Evolutionary conservation across 257 asterid species (phyloP).

Genomic region (Fraxinus pennsylvanica): DNA sequence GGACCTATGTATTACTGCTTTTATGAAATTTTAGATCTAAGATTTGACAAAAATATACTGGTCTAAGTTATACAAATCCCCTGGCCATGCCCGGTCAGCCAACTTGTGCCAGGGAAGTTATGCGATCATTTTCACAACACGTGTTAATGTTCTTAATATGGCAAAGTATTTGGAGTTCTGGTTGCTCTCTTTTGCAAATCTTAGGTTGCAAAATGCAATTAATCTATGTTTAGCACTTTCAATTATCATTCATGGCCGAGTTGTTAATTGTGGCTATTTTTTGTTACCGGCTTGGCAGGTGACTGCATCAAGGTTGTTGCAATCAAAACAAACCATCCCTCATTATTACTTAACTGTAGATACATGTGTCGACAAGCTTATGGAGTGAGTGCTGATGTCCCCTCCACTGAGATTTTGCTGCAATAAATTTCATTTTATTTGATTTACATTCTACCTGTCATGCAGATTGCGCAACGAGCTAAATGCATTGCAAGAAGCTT

Average conservation of each 20-base stretch:
- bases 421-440: neutral
- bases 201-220: neutral
- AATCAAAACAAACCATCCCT: constrained; percentile 72
- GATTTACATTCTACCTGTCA: constrained; percentile 4
- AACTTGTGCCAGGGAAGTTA: neutral
- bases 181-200: neutral
- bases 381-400: constrained; percentile 75
- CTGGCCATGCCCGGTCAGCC: neutral
- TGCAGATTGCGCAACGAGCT: constrained; percentile 51
- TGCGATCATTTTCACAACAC: neutral
- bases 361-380: constrained; percentile 91
- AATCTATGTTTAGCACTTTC: neutral
- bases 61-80: neutral
- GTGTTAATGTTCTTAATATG: neutral
- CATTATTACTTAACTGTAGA: constrained; percentile 95
- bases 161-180: neutral
- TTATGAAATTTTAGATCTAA: neutral
- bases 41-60: neutral
- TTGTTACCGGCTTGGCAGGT: constrained; percentile 36
- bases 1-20: neutral
- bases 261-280: neutral
- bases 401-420: constrained; percentile 10
- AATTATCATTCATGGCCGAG: neutral
- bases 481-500: constrained; percentile 86
- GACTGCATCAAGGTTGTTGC: constrained; percentile 55